Percentiles rank a stretch among this genome's conserved stretches.
Conservation (phyloP, 306 rosid genomes). For the Acacia crassicarpa region DNA sequence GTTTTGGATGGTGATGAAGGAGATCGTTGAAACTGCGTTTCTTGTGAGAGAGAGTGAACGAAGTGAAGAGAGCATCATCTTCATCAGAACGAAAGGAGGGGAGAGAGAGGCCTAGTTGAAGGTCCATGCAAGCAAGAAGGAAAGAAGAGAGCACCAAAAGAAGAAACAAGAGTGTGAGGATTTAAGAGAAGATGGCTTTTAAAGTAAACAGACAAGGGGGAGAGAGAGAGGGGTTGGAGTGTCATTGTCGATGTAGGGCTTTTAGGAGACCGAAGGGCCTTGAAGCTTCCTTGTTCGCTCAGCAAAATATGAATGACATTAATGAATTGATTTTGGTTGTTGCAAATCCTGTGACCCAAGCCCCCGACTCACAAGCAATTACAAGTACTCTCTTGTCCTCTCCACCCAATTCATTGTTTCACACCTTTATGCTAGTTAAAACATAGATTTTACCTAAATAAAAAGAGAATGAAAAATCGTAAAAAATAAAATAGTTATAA, state of each 20-base stretch:
- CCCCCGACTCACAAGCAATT: not conserved
- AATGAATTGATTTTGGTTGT: not conserved
- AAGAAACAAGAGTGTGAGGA: not conserved
- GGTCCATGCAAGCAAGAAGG: slow-evolving; percentile 59
- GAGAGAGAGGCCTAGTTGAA: slow-evolving; percentile 73
- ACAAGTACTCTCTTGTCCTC: not conserved
- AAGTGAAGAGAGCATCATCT: not conserved
- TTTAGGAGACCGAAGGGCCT: slow-evolving; percentile 52
- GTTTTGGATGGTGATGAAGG: not conserved
- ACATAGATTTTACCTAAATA: no score
- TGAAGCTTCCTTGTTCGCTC: slow-evolving; percentile 27
- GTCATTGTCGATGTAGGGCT: slow-evolving; percentile 60
- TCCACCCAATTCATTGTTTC: not conserved
- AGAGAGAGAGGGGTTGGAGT: slow-evolving; percentile 27
- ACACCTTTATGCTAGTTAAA: no score
- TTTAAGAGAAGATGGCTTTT: slow-evolving; percentile 6
- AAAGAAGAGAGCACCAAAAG: not conserved
- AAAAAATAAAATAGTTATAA: no score
- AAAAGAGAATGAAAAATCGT: no score
- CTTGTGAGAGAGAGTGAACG: not conserved
- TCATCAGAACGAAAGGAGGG: not conserved
- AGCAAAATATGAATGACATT: not conserved
- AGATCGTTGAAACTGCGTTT: slow-evolving; percentile 50
- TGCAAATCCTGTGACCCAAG: not conserved
- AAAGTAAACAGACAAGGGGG: not conserved